Base-by-base conservation (phyloP, 2,329 filamentous ascomycete species). In the Ramularia collo-cygni region DNA sequence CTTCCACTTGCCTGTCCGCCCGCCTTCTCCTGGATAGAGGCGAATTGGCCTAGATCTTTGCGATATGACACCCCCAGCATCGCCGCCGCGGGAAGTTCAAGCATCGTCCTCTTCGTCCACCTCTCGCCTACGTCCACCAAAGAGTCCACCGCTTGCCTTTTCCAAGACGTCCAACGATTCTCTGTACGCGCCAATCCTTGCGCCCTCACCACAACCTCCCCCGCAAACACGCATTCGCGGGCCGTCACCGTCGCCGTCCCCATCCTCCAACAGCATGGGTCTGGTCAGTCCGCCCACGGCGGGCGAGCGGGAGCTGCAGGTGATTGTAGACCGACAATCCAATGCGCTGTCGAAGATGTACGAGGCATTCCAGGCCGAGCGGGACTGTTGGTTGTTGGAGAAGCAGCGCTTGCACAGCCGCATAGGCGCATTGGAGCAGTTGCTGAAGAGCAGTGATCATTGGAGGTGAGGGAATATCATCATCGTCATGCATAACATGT, bases 81-180 rank as follows among this genome's bases (percentile, higher is more conserved):
- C 21, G 24, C 30, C 29, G 31, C 21, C 43, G 5, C 24, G 13
- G n/a, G n/a, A n/a, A 30, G 31, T 14, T 17, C 38, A 29, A 21
- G 30, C 14, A 36, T 37, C 29, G 21, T 34, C 32, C 17, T 40
- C 31, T 21, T 32, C 13, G 4, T 37, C 35, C 10, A 41, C 38
- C 8, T 21, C 35, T 10, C 37, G 16, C 32, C 47, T 36, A 38
- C 37, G 40, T 15, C 16, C n/a, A 8, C 44, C 55, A 15, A 63
- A 61, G 43, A 59, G 55, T 27, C 60, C 60, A 13, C 59, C 60
- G 2, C 48, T 62, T 19, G 60, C 60, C 30, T 63, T 63, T 43
- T 53, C 54, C 14, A 50, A 36, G 14, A 60, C 60, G 2, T 48
- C 59, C 24, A 62, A 62, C 52, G 60, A 63, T 46, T 38, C 54